Percentiles rank a stretch among this genome's conserved stretches.
These are phyloP conservation scores for Pyrenophora graminea DNA, from an alignment of 2,329 filamentous ascomycete species.

Conservation along the genomic window DNA sequence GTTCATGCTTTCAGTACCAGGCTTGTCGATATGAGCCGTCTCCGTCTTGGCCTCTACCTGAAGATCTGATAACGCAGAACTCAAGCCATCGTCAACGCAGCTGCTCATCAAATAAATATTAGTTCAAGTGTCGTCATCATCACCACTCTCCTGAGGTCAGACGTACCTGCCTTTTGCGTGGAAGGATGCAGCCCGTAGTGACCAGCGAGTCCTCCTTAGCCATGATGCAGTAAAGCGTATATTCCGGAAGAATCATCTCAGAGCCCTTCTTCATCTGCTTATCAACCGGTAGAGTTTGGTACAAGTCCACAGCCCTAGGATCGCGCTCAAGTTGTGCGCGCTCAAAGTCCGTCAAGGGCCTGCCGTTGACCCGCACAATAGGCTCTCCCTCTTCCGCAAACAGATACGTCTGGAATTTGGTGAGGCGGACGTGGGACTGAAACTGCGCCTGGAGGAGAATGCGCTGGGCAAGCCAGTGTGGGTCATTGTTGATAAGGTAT, in stretches of 20 bases:
- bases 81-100: background rate
- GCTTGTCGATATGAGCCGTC: too few relatives aligned
- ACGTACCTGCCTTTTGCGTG: background rate
- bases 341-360: background rate
- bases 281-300: background rate
- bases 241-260: slow-evolving; percentile 1
- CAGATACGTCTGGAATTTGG: background rate
- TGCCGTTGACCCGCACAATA: background rate
- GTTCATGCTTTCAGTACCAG: too few relatives aligned
- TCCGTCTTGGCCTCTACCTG: too few relatives aligned
- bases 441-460: background rate
- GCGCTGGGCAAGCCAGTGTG: background rate
- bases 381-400: slow-evolving; percentile 1
- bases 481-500: background rate
- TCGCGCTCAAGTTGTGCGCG: background rate
- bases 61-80: too few relatives aligned
- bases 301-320: background rate
- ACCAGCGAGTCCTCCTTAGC: background rate
- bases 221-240: slow-evolving; percentile 1
- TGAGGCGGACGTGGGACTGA: background rate
- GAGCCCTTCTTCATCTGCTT: background rate
- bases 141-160: too few relatives aligned
- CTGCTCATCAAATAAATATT: background rate
- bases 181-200: background rate
- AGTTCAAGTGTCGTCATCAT: background rate